phyloP scores from a whole-genome alignment of 768 basidiomycete species.

The Agrocybe praecox region DNA sequence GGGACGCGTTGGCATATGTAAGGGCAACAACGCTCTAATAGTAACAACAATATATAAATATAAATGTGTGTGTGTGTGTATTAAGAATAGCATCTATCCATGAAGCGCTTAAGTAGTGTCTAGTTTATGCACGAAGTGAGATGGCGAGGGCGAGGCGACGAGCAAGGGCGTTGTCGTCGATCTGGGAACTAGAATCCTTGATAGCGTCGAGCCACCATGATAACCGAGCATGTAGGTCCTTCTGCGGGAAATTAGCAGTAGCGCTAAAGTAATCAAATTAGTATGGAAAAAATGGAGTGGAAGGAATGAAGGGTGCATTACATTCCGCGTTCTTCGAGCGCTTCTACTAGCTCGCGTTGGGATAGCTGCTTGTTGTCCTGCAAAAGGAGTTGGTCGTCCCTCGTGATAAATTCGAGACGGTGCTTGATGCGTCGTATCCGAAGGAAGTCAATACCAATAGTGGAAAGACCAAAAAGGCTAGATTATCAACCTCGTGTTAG shows the following conservation, averaged over 20 bases:
- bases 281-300: not conserved
- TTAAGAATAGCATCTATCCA: constrained; percentile 9
- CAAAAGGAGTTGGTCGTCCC: constrained; percentile 67
- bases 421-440: constrained; percentile 44
- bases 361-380: constrained; percentile 54
- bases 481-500: constrained; percentile 4
- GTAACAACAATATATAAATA: constrained; percentile 12
- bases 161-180: constrained; percentile 39
- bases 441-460: constrained; percentile 42
- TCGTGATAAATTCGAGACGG: constrained; percentile 48
- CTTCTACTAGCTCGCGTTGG: constrained; percentile 58
- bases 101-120: not conserved
- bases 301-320: constrained; percentile 27
- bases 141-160: constrained; percentile 55
- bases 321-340: constrained; percentile 80
- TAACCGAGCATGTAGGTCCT: constrained; percentile 51
- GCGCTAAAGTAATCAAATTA: constrained; percentile 17
- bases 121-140: constrained; percentile 22
- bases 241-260: constrained; percentile 38
- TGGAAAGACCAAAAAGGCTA: constrained; percentile 45
- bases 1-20: constrained; percentile 65
- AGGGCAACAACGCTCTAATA: constrained; percentile 21
- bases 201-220: constrained; percentile 67
- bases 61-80: constrained; percentile 7
- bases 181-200: constrained; percentile 23